Conservation (phyloP, 148 eudicot species). For the Silene latifolia region DNA sequence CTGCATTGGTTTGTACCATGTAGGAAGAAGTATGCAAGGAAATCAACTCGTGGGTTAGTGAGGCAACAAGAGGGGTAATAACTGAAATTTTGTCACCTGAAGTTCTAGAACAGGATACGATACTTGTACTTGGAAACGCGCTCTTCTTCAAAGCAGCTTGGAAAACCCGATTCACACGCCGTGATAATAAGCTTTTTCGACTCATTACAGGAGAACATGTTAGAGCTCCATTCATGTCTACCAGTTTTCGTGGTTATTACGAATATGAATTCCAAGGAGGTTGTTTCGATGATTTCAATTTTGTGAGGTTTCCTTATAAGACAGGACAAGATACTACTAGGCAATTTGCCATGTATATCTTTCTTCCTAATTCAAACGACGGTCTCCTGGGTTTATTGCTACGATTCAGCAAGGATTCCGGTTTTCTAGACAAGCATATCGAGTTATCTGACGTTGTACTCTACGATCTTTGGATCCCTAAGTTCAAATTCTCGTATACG, state of each 20-base stretch:
- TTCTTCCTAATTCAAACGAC: conserved; percentile 11
- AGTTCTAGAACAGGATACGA: neutral
- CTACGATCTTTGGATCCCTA: neutral
- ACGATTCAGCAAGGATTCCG: conserved; percentile 10
- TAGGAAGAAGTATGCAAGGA: conserved; percentile 13
- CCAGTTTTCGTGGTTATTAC: too few relatives aligned
- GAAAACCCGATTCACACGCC: neutral
- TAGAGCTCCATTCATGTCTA: conserved; percentile 6
- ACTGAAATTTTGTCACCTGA: neutral
- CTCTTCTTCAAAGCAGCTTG: conserved; percentile 23
- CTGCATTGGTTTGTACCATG: neutral
- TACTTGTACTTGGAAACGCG: conserved; percentile 23
- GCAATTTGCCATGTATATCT: conserved; percentile 20
- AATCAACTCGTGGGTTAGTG: conserved; percentile 18
- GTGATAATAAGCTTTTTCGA: neutral
- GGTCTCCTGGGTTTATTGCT: conserved; percentile 16
- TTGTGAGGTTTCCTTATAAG: neutral
- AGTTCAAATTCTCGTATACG: conserved; percentile 14
- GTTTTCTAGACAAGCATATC: conserved; percentile 3
- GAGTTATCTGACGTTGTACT: neutral
- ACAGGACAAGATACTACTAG: conserved; percentile 10
- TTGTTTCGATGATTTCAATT: too few relatives aligned
- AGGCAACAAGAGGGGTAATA: conserved; percentile 15
- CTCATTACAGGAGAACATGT: conserved; percentile 9
- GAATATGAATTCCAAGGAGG: too few relatives aligned